Conservation (phyloP, 257 asterid genomes). For the Lantana camara region DNA sequence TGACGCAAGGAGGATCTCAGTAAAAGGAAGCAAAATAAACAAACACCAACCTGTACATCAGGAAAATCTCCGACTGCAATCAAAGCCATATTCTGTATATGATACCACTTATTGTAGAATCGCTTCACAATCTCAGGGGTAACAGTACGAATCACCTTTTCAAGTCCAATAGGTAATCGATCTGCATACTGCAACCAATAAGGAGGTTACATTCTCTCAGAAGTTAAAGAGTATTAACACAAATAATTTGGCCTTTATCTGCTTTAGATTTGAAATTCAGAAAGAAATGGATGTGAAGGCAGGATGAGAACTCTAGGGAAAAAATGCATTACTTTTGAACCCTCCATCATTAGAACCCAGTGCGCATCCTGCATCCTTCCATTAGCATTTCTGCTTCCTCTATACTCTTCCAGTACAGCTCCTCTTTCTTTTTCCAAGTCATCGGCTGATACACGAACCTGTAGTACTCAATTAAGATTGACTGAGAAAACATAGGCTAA, state of each 20-base stretch:
- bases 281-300: slow-evolving; percentile 3
- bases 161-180: slow-evolving; percentile 86
- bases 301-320: slow-evolving; percentile 14
- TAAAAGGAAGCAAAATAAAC: slow-evolving; percentile 7
- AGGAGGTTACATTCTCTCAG: slow-evolving; percentile 14
- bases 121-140: slow-evolving; percentile 73
- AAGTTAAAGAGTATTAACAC: slow-evolving; percentile 1
- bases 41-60: slow-evolving; percentile 68
- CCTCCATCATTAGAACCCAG: slow-evolving; percentile 97
- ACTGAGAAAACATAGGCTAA: slow-evolving; percentile 10
- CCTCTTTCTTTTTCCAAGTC: slow-evolving; percentile 98
- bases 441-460: slow-evolving; percentile 75
- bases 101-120: slow-evolving; percentile 87
- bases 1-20: slow-evolving; percentile 7
- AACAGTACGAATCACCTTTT: slow-evolving; percentile 83
- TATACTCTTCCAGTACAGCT: slow-evolving; percentile 89
- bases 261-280: slow-evolving; percentile 13
- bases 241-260: slow-evolving; percentile 13
- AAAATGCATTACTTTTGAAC: slow-evolving; percentile 67
- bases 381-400: slow-evolving; percentile 82
- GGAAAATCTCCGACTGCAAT: slow-evolving; percentile 95
- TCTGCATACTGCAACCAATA: slow-evolving; percentile 76
- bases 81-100: slow-evolving; percentile 87
- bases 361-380: slow-evolving; percentile 99
- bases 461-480: slow-evolving; percentile 31